Base-by-base conservation (phyloP, 305 asterid genomes). In the Fraxinus latifolia region DNA sequence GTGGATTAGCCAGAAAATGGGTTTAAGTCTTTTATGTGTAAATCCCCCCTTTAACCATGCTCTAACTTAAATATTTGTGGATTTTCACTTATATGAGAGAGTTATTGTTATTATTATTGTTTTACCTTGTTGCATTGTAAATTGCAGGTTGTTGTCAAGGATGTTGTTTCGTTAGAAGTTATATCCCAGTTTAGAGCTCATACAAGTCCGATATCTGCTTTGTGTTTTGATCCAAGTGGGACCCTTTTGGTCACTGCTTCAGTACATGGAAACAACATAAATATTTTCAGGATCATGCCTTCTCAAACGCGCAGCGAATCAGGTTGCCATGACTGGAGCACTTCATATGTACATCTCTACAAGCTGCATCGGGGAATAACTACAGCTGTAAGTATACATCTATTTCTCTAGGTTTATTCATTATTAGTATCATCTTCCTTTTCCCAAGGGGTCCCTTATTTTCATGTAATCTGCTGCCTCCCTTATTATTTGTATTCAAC, bases 321-420 rank as follows among this genome's bases (percentile, higher is more conserved):
- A 25, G 89, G 92, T 76, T 84, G 85, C 81, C 89, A 86, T 76
- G 96, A 93, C 88, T 90, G 97, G 97, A 89, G 92, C 86, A 79
- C 93, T 83, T 92, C 98, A 33, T 92, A 91, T 83, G 95, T 88
- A 85, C 99, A 92, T 87, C 94, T 95, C 79, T 96, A 93, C 94
- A 95, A 92, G 88, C 97, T 96, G 79, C 88, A 93, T 83, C 98
- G 99, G 14, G 99, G 99, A 84, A 87, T 96, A 72, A 95, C 98
- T 77, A 87, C 93, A 85, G 99, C 99, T 82, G 99, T 96, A 75
- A 84, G 98, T 91, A 88, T 82, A 82, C 77, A n/a, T 76, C 5
- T 36, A 4, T 7, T 80, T 77, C 5, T 21, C n/a, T 32, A 70
- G 82, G 73, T 81, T 65, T 44, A 74, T 55, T 80, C 71, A 47